Conservation (phyloP, 805 yeast genomes). For the Torulaspora delbrueckii region DNA sequence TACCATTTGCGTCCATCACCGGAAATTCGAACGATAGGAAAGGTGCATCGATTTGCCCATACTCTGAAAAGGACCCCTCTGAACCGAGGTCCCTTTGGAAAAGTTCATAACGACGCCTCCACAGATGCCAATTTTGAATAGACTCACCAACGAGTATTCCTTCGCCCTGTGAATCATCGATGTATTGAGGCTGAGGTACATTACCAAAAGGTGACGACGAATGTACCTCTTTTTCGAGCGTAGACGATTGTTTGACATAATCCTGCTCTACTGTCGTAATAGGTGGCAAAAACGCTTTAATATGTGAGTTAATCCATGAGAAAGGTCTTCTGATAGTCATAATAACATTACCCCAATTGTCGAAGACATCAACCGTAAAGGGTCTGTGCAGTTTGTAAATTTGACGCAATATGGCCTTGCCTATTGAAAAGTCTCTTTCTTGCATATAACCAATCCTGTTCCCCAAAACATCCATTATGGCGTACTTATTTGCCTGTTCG, state of each 20-base stretch:
- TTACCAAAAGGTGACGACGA: constrained; percentile 8
- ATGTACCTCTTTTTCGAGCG: constrained; percentile 1
- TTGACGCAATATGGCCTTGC: constrained; percentile 74
- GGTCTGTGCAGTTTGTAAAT: constrained; percentile 84
- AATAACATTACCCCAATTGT: constrained; percentile 53
- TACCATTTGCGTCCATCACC: constrained; percentile 52
- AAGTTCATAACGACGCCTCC: constrained; percentile 85
- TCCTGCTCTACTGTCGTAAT: constrained; percentile 9
- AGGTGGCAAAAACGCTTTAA: constrained; percentile 61
- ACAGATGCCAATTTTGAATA: constrained; percentile 89
- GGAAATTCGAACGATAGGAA: constrained; percentile 85
- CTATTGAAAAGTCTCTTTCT: constrained; percentile 71
- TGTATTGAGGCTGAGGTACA: constrained; percentile 18
- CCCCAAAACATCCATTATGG: constrained; percentile 68
- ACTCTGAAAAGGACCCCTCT: constrained; percentile 57
- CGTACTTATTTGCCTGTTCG: constrained; percentile 84
- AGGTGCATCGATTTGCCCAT: constrained; percentile 83
- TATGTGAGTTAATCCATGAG: constrained; percentile 82
- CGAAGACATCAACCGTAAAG: constrained; percentile 62
- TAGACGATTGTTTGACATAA: constrained; percentile 1
- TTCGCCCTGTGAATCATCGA: constrained; percentile 39
- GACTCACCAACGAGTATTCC: constrained; percentile 70
- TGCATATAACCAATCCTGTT: constrained; percentile 71
- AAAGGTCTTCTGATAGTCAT: constrained; percentile 76
- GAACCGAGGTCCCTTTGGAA: constrained; percentile 44